Conservation (phyloP, 345 rosid genomes). For the Heritiera littoralis region DNA sequence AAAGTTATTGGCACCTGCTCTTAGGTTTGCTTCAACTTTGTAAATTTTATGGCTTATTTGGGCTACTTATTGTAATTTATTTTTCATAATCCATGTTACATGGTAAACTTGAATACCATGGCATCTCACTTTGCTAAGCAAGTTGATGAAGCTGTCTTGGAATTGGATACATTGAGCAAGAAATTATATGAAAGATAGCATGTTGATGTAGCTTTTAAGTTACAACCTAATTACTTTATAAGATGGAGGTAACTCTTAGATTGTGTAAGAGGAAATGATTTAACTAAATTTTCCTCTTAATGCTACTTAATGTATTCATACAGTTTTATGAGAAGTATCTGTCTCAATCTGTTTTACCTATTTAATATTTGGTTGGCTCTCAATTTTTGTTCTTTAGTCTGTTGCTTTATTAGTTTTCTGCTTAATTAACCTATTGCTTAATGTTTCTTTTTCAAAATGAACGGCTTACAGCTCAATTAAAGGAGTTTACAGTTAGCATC, state of each 20-base stretch:
- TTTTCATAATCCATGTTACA: background rate
- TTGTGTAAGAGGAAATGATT: background rate
- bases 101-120: background rate
- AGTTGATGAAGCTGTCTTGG: background rate
- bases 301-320: background rate
- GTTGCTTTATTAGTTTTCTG: background rate
- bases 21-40: background rate
- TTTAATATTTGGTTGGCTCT: background rate
- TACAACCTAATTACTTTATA: background rate
- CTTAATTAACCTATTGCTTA: background rate
- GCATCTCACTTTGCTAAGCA: background rate
- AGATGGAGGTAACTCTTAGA: background rate
- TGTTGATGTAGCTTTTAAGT: background rate
- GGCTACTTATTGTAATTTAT: background rate
- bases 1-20: too few relatives aligned
- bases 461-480: background rate
- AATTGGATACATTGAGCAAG: background rate
- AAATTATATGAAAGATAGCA: background rate
- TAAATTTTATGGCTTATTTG: background rate
- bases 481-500: slow-evolving; percentile 37
- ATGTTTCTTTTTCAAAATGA: background rate
- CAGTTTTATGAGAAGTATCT: background rate
- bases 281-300: background rate
- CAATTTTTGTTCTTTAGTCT: background rate
- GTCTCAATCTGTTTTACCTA: background rate